A percentile compares a stretch with the other conserved stretches of the same genome.
These are phyloP conservation scores for Yarrowia sp. DNA, from an alignment of 805 yeast species.

Conservation along the genomic window DNA sequence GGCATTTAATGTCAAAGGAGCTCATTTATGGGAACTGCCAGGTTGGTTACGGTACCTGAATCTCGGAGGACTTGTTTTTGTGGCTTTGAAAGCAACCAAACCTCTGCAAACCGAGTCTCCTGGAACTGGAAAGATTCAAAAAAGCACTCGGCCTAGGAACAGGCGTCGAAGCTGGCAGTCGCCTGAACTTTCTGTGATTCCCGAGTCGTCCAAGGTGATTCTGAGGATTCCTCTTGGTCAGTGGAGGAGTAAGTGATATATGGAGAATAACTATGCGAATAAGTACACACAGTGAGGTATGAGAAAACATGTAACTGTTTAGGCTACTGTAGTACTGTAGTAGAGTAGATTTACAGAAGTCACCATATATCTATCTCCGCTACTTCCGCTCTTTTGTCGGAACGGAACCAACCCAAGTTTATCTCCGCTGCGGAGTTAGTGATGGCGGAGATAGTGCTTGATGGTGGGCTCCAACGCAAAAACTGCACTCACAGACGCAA, in stretches of 20 bases:
- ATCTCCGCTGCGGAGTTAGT: no score
- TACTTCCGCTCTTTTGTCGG: no score
- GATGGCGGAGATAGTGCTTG: no score
- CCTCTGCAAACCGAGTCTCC: not conserved
- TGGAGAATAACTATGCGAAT: no score
- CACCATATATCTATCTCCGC: no score
- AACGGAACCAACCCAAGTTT: no score
- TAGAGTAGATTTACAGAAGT: no score
- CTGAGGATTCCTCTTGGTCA: not conserved
- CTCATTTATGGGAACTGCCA: not conserved
- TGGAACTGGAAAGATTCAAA: not conserved
- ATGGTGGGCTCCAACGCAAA: no score
- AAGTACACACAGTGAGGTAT: no score
- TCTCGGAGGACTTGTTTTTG: not conserved
- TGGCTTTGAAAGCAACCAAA: not conserved
- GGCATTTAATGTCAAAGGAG: not conserved
- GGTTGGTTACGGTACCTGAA: not conserved
- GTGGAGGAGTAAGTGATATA: not conserved
- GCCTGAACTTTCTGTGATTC: not conserved
- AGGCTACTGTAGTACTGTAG: no score
- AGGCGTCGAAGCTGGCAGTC: not conserved
- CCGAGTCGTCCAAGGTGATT: not conserved
- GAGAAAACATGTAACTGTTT: no score
- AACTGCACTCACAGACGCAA: no score
- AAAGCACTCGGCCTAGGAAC: not conserved